Percentiles rank a stretch among this genome's conserved stretches.
Evolutionary conservation across 345 rosid genomes (phyloP).

Genomic region (Boechera retrofracta): DNA sequence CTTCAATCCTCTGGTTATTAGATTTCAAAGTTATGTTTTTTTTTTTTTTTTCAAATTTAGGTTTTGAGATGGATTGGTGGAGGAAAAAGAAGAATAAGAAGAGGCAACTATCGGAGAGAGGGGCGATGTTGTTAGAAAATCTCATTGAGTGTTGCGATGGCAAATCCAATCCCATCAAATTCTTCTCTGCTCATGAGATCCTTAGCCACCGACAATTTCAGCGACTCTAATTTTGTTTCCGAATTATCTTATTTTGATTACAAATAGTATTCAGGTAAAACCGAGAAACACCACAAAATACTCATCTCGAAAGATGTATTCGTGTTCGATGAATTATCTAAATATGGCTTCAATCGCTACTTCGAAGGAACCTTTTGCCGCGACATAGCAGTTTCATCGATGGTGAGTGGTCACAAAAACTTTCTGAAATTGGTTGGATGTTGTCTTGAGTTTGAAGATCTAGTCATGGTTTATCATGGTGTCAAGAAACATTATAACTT

Average conservation of each 20-base stretch:
- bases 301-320: not conserved
- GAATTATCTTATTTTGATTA: too few relatives aligned
- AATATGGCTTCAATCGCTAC: too few relatives aligned
- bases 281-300: not conserved
- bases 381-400: not conserved
- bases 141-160: not conserved
- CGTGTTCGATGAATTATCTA: too few relatives aligned
- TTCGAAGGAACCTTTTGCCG: not conserved
- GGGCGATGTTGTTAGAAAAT: not conserved
- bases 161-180: conserved; percentile 1
- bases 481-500: not conserved
- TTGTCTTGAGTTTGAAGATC: not conserved
- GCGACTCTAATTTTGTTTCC: not conserved
- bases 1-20: not conserved
- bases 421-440: not conserved
- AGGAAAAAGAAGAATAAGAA: not conserved
- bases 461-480: not conserved
- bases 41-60: not conserved
- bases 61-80: not conserved
- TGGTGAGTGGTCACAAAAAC: not conserved
- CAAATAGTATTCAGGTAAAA: not conserved
- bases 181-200: conserved; percentile 6
- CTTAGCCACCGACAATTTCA: not conserved
- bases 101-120: not conserved
- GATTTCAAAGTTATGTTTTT: not conserved